Evolutionary conservation across 169 alveolate species (phyloP).

Genomic region (Ichthyophthirius multifiliis): DNA sequence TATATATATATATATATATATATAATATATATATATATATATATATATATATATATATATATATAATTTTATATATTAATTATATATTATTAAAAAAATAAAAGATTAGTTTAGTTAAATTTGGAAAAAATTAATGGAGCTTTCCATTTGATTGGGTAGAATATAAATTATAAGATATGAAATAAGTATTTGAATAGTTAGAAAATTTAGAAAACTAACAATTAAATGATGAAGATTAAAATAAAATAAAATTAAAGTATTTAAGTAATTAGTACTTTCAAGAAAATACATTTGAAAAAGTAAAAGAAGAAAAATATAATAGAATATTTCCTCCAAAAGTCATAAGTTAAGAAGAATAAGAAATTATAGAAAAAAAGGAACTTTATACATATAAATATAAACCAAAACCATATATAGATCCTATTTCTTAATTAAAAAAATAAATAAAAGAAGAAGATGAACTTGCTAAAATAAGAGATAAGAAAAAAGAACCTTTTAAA

Average conservation of each 20-base stretch:
- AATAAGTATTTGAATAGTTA: neutral
- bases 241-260: constrained; percentile 7
- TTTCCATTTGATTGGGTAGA: constrained; percentile 4
- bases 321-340: neutral
- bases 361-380: neutral
- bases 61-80: neutral
- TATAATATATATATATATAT: too few relatives aligned
- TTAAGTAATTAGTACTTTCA: neutral
- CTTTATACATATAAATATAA: neutral
- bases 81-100: neutral
- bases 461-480: neutral
- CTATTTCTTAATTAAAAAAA: neutral
- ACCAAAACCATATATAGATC: constrained; percentile 5
- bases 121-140: neutral
- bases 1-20: too few relatives aligned
- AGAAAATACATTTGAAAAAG: neutral
- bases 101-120: neutral
- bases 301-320: neutral
- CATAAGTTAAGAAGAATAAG: neutral
- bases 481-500: neutral
- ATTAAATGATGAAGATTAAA: neutral
- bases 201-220: neutral
- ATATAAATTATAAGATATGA: constrained; percentile 5
- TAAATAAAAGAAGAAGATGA: neutral
- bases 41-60: neutral